Evolutionary conservation across 163 green algal species (phyloP).

Genomic region (Scenedesmus sp.): DNA sequence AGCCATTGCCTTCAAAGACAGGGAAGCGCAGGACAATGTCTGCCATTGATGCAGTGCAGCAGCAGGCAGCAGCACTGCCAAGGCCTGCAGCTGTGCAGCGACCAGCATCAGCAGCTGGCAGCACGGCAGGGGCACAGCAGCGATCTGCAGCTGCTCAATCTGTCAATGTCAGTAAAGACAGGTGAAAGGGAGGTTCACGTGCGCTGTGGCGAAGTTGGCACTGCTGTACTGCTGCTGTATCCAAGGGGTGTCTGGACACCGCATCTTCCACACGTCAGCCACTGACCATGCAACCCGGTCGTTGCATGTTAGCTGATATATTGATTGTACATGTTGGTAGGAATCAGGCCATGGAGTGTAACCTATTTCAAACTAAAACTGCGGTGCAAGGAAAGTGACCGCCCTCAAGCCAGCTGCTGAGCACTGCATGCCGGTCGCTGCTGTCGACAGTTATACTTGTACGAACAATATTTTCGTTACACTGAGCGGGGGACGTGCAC

Average conservation of each 20-base stretch:
- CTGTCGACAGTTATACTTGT: not conserved
- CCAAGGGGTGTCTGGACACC: not conserved
- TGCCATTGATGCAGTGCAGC: not conserved
- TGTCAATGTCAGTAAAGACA: not conserved
- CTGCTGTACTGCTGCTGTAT: not conserved
- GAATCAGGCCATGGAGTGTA: too few species aligned
- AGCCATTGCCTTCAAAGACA: not conserved
- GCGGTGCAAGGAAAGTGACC: slow-evolving; percentile 1
- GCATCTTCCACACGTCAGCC: not conserved
- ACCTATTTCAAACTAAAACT: not conserved
- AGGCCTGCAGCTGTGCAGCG: not conserved
- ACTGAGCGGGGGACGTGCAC: not conserved
- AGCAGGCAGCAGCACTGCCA: slow-evolving; percentile 1
- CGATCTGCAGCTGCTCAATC: not conserved
- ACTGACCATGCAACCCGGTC: not conserved
- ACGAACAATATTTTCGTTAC: not conserved
- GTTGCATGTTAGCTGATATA: not conserved
- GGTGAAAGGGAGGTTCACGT: not conserved
- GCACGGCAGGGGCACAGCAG: not conserved
- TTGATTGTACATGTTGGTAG: too few species aligned
- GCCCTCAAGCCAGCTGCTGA: not conserved
- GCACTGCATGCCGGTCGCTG: too few species aligned
- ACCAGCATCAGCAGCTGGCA: slow-evolving; percentile 22
- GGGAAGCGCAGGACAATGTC: not conserved
- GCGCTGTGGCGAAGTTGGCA: not conserved